Base-by-base conservation (phyloP, 2,329 filamentous ascomycete genomes). In the Epichloe coenophiala region DNA sequence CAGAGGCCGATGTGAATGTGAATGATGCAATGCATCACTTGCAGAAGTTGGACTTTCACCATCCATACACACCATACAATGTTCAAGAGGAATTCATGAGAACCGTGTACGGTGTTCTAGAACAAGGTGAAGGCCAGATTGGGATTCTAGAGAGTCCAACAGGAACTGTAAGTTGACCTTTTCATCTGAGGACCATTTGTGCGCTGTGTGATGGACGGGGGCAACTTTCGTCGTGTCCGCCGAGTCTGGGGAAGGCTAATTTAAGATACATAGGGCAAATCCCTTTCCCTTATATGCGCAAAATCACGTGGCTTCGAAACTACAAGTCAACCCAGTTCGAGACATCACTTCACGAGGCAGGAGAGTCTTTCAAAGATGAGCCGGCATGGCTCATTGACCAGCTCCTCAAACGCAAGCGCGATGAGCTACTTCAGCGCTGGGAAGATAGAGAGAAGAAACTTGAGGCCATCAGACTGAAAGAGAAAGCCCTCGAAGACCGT, bases 131-230 rank as follows among this genome's bases (percentile, higher is more conserved):
- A 41, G 84, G 86, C 8, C 87, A 90, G 61, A 75, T 95, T 45
- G 90, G 87, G 33, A 89, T 96, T 42, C 83, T 96, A 44, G 90
- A 96, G 63, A 95, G 88, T 44, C 90, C 90, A n/a, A 96, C 90
- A 41, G 90, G 90, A 65, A 85, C 80, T 55, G 76, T 77, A 62
- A 56, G 68, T 66, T 3, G 38, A 11, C 7, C 1, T 12, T 12
- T 27, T 12, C 19, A 13, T 31, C 33, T 8, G 3, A 1, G 5
- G 15, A 15, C 27, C 11, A 12, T 19, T 17, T 17, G 17, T 17
- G 17, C 17, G 17, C 17, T 17, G 2, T 17, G 17, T 17, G 17
- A 17, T 17, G 35, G 31, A n/a, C 36, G 12, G 13, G 3, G 12
- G 11, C 13, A 39, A 38, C 21, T 33, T 23, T 3, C 15, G 11